Evolutionary conservation across 768 basidiomycete genomes (phyloP).

Genomic region (Russula foetens): DNA sequence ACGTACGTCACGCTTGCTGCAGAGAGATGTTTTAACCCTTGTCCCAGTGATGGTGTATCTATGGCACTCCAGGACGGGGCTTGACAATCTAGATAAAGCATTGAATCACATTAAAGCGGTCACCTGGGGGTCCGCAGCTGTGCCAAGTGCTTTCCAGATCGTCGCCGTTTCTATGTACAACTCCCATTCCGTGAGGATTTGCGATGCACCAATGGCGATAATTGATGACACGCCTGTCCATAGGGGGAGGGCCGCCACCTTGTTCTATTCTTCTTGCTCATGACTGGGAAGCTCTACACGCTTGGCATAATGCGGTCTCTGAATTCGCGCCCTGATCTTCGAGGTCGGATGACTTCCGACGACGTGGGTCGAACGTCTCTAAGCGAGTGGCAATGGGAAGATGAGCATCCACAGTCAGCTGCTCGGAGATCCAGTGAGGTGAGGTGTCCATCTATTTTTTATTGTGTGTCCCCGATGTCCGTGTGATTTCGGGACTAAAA

Average conservation of each 20-base stretch:
- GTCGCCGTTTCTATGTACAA: slow-evolving; percentile 26
- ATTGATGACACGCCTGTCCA: not conserved
- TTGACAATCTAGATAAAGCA: slow-evolving; percentile 31
- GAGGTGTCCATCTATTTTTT: too few species aligned
- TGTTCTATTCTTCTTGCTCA: slow-evolving; percentile 40
- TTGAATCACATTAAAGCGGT: slow-evolving; percentile 34
- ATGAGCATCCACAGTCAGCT: slow-evolving; percentile 3
- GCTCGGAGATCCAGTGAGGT: slow-evolving; percentile 15
- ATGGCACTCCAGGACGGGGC: slow-evolving; percentile 33
- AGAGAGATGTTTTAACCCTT: not conserved
- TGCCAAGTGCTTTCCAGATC: slow-evolving; percentile 30
- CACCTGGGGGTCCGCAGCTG: slow-evolving; percentile 32
- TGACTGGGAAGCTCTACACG: slow-evolving; percentile 42
- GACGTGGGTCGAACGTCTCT: slow-evolving; percentile 37
- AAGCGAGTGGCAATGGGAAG: slow-evolving; percentile 30
- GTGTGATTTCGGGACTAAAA: not conserved
- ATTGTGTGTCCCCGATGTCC: not conserved
- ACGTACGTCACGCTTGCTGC: slow-evolving; percentile 24
- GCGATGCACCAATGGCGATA: too few species aligned
- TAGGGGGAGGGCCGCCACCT: slow-evolving; percentile 22
- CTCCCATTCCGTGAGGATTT: slow-evolving; percentile 28
- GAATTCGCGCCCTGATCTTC: slow-evolving; percentile 26
- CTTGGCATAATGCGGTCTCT: slow-evolving; percentile 25
- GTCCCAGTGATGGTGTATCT: slow-evolving; percentile 33
- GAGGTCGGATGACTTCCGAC: slow-evolving; percentile 30